Base-by-base conservation (phyloP, 352 stramenopile genomes). In the Globisporangium nagaii region DNA sequence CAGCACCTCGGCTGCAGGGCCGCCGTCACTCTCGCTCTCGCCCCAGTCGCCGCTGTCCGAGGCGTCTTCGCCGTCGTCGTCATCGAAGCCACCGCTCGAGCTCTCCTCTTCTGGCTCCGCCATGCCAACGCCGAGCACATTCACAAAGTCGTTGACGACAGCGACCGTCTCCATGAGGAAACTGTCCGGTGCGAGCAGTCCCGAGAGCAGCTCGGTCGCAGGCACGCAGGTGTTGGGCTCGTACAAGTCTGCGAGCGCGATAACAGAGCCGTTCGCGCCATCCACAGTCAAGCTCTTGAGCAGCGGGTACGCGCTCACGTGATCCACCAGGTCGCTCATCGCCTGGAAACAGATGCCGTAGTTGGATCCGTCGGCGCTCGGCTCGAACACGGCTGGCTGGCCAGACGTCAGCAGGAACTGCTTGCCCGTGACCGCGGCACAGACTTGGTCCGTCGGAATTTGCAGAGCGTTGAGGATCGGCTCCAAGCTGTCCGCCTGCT, bases 21-120 rank as follows among this genome's bases (percentile, higher is more conserved):
- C 24, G 58, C 64, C 48, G 48, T 57, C 28, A n/a, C n/a, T n/a
- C n/a, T n/a, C n/a, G n/a, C n/a, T n/a, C n/a, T n/a, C n/a, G 65
- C 67, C 60, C 66, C 75, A 42, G 46, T 74, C 25, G 60, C 66
- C 19, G 59, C 56, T 13, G 60, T 72, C 24, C 15, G 34, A 39
- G 60, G 6, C 31, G 30, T 24, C 25, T 7, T 50, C 11, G 3
- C 5, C 9, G 6, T 19, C 24, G 27, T 19, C 25, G 5, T 11
- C 9, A 7, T n/a, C 24, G 24, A n/a, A 17, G 17, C 24, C n/a
- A n/a, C n/a, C n/a, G 17, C 42, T 48, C 3, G 25, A n/a, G 17
- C 19, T 20, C 34, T 39, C 34, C 4, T 39, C 13, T 17, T n/a
- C n/a, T n/a, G n/a, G n/a, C n/a, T n/a, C n/a, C n/a, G n/a, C n/a